Percentiles rank a stretch among this genome's conserved stretches.
phyloP scores from a whole-genome alignment of 352 stramenopile species.

The Globisporangium echinulatum region DNA sequence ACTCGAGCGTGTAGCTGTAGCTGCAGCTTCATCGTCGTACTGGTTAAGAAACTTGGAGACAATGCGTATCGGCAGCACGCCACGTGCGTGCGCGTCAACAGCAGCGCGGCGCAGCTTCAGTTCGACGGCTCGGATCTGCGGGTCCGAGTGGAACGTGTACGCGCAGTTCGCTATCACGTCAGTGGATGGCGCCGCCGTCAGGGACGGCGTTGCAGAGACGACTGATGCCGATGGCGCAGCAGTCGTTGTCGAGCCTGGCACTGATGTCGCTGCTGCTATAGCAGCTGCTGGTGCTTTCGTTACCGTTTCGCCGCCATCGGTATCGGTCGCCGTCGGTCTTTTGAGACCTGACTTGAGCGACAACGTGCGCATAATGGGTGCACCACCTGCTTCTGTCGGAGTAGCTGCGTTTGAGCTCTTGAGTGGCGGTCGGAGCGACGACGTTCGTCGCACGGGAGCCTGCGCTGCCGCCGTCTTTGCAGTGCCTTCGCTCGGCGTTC shows the following conservation, averaged over 20 bases:
- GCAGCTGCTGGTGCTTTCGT: not conserved
- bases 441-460: conserved; percentile 13
- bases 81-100: conserved; percentile 58
- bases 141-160: conserved; percentile 79
- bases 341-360: conserved; percentile 4
- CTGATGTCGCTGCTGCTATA: not conserved
- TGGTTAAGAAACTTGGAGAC: conserved; percentile 69
- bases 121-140: conserved; percentile 75
- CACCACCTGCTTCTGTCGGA: not conserved
- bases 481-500: not conserved
- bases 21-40: conserved; percentile 10
- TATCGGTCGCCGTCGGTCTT: not conserved
- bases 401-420: not conserved
- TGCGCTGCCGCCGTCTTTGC: not conserved
- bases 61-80: conserved; percentile 60
- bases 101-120: conserved; percentile 78
- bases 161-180: conserved; percentile 42
- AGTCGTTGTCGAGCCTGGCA: not conserved
- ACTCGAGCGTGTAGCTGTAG: not conserved
- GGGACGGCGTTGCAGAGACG: not conserved
- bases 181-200: not conserved
- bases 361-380: not conserved
- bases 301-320: not conserved
- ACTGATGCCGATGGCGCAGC: not conserved
- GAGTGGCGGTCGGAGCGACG: conserved; percentile 7